These are phyloP conservation scores for Mucor circinelloides DNA, from an alignment of 371 early-diverging fungal species.

Conservation along the genomic window DNA sequence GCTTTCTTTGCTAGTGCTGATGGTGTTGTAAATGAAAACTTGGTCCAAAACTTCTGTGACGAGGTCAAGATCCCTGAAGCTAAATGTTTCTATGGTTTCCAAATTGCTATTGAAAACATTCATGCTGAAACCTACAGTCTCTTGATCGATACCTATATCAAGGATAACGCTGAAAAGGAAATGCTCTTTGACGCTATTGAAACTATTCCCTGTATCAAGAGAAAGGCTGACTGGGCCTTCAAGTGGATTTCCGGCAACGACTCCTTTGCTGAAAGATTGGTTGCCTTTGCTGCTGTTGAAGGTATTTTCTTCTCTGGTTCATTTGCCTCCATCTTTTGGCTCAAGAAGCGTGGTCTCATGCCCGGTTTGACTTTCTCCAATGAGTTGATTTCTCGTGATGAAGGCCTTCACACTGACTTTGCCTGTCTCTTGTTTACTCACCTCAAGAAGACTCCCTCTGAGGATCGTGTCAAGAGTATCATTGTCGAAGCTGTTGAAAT, in stretches of 20 bases:
- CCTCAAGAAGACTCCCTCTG: conserved; percentile 78
- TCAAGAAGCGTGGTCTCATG: conserved; percentile 99
- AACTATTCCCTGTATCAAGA: conserved; percentile 92
- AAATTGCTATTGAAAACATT: conserved; percentile 99
- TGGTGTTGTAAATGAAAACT: conserved; percentile 99
- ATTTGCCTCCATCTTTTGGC: conserved; percentile 99
- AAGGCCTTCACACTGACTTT: conserved; percentile 99
- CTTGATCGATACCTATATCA: conserved; percentile 98
- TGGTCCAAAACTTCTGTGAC: conserved; percentile 93
- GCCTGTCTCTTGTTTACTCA: conserved; percentile 92
- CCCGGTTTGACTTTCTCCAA: conserved; percentile 99
- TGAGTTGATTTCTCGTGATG: conserved; percentile 99
- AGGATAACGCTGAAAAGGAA: conserved; percentile 85
- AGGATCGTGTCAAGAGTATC: conserved; percentile 75
- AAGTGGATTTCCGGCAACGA: conserved; percentile 81
- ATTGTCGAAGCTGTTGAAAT: conserved; percentile 94
- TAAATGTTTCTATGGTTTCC: conserved; percentile 99
- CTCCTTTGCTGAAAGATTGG: conserved; percentile 94
- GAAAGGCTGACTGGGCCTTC: conserved; percentile 99
- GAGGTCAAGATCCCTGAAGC: conserved; percentile 99
- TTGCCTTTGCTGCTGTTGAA: conserved; percentile 99
- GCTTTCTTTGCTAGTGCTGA: conserved; percentile 99
- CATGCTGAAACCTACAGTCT: conserved; percentile 99
- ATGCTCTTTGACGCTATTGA: conserved; percentile 97
- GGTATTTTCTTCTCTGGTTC: conserved; percentile 99